These are phyloP conservation scores for Cercospora janseana DNA, from an alignment of 2,329 filamentous ascomycete species.

Conservation along the genomic window DNA sequence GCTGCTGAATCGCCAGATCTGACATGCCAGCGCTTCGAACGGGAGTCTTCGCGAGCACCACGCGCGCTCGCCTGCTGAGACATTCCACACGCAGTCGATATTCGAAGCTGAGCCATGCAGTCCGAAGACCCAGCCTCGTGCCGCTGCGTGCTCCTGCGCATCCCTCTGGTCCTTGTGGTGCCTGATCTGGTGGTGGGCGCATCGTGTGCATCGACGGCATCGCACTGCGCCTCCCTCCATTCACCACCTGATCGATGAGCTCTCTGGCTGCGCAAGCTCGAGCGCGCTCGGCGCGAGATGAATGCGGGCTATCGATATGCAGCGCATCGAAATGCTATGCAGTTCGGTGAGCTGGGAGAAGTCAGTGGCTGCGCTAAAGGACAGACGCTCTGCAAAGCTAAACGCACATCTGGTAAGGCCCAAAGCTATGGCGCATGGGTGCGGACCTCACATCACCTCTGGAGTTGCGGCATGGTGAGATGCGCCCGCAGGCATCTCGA, in stretches of 20 bases:
- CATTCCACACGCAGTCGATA: background rate
- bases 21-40: background rate
- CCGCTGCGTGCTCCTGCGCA: too few relatives aligned
- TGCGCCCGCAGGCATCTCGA: constrained; percentile 27
- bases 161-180: too few relatives aligned
- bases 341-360: background rate
- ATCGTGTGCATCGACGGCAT: constrained; percentile 1
- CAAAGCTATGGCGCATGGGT: constrained; percentile 9
- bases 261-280: background rate
- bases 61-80: background rate
- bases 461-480: constrained; percentile 18
- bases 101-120: background rate
- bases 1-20: background rate
- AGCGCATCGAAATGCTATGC: background rate
- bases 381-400: constrained; percentile 13
- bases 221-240: background rate
- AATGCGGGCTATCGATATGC: constrained; percentile 2
- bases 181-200: too few relatives aligned
- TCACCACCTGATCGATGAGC: background rate
- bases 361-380: constrained; percentile 3
- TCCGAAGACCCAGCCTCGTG: constrained; percentile 1
- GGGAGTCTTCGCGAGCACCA: background rate
- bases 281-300: constrained; percentile 2
- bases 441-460: constrained; percentile 21
- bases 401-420: constrained; percentile 3